Conservation (phyloP, 192 early-diverging fungal genomes). For the Backusella luteola region DNA sequence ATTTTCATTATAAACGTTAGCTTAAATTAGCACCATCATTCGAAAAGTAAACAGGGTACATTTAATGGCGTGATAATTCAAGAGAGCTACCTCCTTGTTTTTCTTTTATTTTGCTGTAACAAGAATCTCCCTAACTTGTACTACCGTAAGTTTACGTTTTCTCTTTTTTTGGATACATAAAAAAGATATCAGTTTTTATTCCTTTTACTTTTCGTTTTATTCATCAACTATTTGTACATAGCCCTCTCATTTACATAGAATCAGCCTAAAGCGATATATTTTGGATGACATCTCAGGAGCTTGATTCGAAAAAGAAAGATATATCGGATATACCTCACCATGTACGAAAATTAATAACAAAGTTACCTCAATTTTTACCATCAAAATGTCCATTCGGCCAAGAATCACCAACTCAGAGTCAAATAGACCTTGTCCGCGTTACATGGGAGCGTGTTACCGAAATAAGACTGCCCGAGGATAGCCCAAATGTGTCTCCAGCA, state of each 20-base stretch:
- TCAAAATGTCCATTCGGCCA: neutral
- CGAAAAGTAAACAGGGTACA: neutral
- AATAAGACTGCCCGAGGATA: slow-evolving; percentile 5
- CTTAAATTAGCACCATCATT: neutral
- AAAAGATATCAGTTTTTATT: neutral
- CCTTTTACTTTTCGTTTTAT: neutral
- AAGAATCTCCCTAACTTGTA: neutral
- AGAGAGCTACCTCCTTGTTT: neutral
- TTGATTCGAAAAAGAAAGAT: neutral
- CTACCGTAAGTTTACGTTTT: neutral
- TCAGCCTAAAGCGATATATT: neutral
- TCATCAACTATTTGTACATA: neutral
- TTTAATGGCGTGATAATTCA: neutral
- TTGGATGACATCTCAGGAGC: neutral
- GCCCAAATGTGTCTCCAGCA: slow-evolving; percentile 15
- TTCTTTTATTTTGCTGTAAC: neutral
- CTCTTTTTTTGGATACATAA: neutral
- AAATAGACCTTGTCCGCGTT: slow-evolving; percentile 19
- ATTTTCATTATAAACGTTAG: neutral
- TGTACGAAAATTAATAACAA: neutral
- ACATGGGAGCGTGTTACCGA: slow-evolving; percentile 23
- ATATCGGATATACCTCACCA: neutral
- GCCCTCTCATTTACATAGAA: neutral
- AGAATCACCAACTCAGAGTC: slow-evolving; percentile 17
- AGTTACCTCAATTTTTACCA: neutral